Evolutionary conservation across 148 eudicot genomes (phyloP).

Genomic region (Arbutus unedo): DNA sequence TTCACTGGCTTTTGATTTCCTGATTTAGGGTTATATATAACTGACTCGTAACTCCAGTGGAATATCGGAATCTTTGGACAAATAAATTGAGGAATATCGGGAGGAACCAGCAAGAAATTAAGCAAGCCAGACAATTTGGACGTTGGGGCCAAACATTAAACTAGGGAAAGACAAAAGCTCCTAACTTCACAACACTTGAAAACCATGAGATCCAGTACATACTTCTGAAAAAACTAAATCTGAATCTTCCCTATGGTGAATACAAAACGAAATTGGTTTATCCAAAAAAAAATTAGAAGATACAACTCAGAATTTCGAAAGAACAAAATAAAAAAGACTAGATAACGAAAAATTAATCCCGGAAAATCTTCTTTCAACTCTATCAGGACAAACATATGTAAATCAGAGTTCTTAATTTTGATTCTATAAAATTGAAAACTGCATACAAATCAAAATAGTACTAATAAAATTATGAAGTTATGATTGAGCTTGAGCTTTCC

Average conservation of each 20-base stretch:
- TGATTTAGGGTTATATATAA: not conserved
- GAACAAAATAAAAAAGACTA: not conserved
- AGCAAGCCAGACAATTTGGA: not conserved
- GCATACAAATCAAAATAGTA: not conserved
- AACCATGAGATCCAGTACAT: not conserved
- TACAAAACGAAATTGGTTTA: not conserved
- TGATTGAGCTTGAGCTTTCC: not conserved
- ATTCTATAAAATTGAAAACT: not conserved
- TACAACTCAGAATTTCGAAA: not conserved
- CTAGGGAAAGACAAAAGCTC: not conserved
- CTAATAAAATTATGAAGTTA: not conserved
- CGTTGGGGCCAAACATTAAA: not conserved
- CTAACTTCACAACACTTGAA: not conserved
- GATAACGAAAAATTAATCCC: not conserved
- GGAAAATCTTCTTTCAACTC: not conserved
- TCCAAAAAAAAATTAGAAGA: not conserved
- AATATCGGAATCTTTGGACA: not conserved
- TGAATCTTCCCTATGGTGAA: not conserved
- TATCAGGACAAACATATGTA: not conserved
- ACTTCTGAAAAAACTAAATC: not conserved
- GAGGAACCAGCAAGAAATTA: not conserved
- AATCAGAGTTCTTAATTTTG: not conserved
- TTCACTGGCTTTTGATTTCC: conserved; percentile 4
- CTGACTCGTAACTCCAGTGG: not conserved
- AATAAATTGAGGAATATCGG: not conserved